Base-by-base conservation (phyloP, 805 yeast genomes). In the Teunomyces cretensis region DNA sequence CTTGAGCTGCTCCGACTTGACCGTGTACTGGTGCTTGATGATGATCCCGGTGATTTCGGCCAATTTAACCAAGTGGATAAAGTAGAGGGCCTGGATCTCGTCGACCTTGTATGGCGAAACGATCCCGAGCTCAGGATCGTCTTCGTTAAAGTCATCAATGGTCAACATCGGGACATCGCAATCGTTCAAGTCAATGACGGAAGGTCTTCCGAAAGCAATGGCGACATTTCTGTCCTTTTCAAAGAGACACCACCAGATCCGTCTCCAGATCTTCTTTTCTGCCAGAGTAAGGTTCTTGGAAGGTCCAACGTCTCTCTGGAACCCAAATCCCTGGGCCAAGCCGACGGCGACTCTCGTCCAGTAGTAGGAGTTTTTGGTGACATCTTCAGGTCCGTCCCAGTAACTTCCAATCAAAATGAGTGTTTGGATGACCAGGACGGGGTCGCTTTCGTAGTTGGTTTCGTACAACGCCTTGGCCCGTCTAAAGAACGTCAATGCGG, bases 191-290 rank as follows among this genome's bases (percentile, higher is more conserved):
- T 82, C 83, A 40, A 88, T 83, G 54, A 76, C 71, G 5, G 79
- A 64, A 0, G 95, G 94, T 45, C 90, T 72, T 12, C 94, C 91
- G 63, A 82, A 81, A 0, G 90, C 88, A 41, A 84, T 75, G 2
- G 90, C 81, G 8, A 82, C 80, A 33, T 78, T 70, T 17, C 88
- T 68, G 62, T 87, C 96, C 53, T 87, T 81, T 47, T 80, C 78
- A 60, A 83, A 84, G 15, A 88, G 64, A 49, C 81, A 72, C 95
- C 95, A 87, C 88, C 90, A 87, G 11, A 85, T 71, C 35, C 90
- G 69, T 52, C 84, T 75, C 75, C 84, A 81, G 32, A 81, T 58
- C 48, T 78, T 78, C 53, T 67, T 68, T 36, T 71, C 68, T 40
- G 62, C 44, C 19, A 64, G 55, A 39, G 78, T 73, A 15, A 72